Base-by-base conservation (phyloP, 495 filamentous ascomycete species). In the Aspergillus biplanus region DNA sequence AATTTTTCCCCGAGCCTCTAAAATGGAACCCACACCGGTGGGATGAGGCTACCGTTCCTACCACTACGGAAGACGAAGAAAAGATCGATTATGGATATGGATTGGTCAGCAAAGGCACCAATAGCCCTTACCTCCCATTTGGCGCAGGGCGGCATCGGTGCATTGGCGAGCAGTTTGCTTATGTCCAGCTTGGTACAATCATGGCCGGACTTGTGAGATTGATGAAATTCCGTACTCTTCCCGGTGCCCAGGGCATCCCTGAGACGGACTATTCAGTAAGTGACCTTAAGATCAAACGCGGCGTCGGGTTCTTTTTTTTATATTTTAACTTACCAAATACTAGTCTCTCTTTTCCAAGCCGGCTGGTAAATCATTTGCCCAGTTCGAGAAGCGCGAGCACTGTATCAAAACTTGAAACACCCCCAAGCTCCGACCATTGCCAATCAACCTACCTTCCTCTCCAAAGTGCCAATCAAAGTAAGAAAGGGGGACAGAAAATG, bases 151-250 rank as follows among this genome's bases (percentile, higher is more conserved):
- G 83, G 31, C 83, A 85, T 64, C 78, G 83, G 42, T 86, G 83
- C 62, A 85, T 85, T 59, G 83, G 83, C 27, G 83, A 86, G 68
- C 78, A 83, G 55, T 86, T 84, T 58, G 83, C 83, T 35, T 85
- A 86, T 65, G 72, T 83, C 18, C 82, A 86, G 46, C 72, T 85
- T 55, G 73, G 70, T 35, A 74, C 78, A 13, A 82, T 86, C 37
- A 66, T 78, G 27, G 77, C 79, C 7, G 76, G 78, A 2, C 59
- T 86, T 66, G 79, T 84, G 34, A 73, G 78, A 52, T 55, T 78
- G 15, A 79, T 84, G 65, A 78, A 78, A 59, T 78, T 83, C 58
- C 62, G 65, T 57, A 75, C 73, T 35, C 47, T 76, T 35, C 67
- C 74, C 18, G 61, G 65, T 33, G 60, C 60, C 52, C 56, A 68